phyloP scores from a whole-genome alignment of 352 stramenopile species.

The Phytophthora brassicae region DNA sequence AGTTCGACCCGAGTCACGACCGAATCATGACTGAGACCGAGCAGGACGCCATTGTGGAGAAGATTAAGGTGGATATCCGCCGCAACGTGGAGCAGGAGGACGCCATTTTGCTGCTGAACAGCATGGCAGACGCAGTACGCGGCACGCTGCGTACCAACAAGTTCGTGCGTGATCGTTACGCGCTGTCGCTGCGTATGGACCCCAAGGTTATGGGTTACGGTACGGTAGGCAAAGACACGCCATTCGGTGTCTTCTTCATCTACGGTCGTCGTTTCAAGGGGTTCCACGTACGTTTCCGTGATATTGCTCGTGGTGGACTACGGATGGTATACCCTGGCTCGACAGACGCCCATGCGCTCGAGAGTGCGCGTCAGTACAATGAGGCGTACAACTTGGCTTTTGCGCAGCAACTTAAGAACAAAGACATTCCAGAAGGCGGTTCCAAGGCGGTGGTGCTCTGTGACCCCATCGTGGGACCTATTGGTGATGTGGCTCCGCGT shows the following conservation, averaged over 20 bases:
- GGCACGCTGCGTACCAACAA: constrained; percentile 84
- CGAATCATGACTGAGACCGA: constrained; percentile 43
- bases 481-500: constrained; percentile 74
- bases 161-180: constrained; percentile 81
- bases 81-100: constrained; percentile 75
- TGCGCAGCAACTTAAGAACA: constrained; percentile 89
- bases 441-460: constrained; percentile 85
- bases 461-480: constrained; percentile 68
- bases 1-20: constrained; percentile 63
- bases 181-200: constrained; percentile 77
- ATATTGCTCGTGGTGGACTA: constrained; percentile 79
- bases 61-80: constrained; percentile 75
- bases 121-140: constrained; percentile 74
- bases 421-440: constrained; percentile 84
- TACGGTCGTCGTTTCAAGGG: constrained; percentile 96
- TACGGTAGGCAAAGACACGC: constrained; percentile 85
- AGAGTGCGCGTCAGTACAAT: constrained; percentile 81
- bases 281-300: constrained; percentile 85
- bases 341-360: constrained; percentile 54
- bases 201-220: constrained; percentile 80
- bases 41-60: constrained; percentile 45
- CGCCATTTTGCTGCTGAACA: constrained; percentile 74
- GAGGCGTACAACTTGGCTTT: constrained; percentile 86
- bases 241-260: constrained; percentile 97
- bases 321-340: constrained; percentile 78